phyloP scores from a whole-genome alignment of 2,329 filamentous ascomycete species.

The Ophiostoma perfectum region DNA sequence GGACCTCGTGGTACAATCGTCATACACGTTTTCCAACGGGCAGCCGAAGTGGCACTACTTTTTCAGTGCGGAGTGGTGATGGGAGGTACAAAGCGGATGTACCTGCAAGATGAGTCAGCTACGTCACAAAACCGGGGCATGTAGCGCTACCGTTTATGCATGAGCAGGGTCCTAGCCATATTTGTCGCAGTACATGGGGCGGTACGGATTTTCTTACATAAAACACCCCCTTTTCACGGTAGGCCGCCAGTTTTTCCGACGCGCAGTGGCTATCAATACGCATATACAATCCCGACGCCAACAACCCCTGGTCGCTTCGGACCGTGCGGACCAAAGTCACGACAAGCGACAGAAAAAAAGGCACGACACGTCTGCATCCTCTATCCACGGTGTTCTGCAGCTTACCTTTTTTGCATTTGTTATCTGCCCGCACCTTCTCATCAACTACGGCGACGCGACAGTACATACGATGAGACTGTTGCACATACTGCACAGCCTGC shows the following conservation, averaged over 20 bases:
- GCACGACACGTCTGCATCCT: neutral
- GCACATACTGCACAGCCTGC: constrained; percentile 19
- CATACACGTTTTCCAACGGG: neutral
- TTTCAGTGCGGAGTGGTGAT: neutral
- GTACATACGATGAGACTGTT: constrained; percentile 20
- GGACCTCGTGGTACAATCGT: neutral
- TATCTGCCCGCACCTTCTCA: neutral
- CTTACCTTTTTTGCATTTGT: neutral
- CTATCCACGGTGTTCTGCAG: neutral
- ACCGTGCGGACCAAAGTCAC: constrained; percentile 19
- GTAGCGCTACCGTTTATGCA: no score
- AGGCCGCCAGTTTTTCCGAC: constrained; percentile 17
- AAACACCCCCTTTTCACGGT: constrained; percentile 8
- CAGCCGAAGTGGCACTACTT: constrained; percentile 1
- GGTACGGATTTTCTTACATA: neutral
- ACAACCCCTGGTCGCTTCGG: constrained; percentile 17
- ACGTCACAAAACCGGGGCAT: neutral
- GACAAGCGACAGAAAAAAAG: constrained; percentile 4
- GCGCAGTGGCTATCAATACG: constrained; percentile 9
- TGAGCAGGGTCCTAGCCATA: no score
- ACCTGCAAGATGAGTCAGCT: constrained; percentile 3
- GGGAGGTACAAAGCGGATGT: constrained; percentile 5
- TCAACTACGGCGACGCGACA: neutral
- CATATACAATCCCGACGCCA: neutral
- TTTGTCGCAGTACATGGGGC: neutral